phyloP scores from a whole-genome alignment of 2,329 filamentous ascomycete genomes.

The Aspergillus costaricaensis region DNA sequence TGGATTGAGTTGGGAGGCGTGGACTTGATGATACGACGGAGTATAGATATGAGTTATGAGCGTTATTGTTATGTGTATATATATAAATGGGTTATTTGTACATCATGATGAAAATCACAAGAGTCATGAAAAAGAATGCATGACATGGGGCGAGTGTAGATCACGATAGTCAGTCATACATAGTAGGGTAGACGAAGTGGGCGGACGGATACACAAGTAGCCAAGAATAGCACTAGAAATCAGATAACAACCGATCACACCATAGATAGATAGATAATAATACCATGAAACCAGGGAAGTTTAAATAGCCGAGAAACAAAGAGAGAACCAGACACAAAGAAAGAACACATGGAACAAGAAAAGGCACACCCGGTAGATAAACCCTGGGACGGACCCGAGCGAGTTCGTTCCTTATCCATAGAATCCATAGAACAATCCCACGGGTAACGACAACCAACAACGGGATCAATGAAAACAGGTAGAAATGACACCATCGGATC shows the following conservation, averaged over 20 bases:
- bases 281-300: neutral
- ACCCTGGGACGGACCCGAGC: neutral
- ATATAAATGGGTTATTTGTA: neutral
- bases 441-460: neutral
- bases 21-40: conserved; percentile 2
- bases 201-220: too few relatives aligned
- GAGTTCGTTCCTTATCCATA: neutral
- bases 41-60: neutral
- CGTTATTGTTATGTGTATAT: neutral
- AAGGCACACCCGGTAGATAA: neutral
- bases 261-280: neutral
- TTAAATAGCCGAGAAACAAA: neutral
- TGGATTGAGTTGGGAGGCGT: conserved; percentile 23
- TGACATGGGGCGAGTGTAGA: too few relatives aligned
- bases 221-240: neutral
- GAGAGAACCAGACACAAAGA: neutral
- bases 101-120: neutral
- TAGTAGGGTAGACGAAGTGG: too few relatives aligned
- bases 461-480: neutral
- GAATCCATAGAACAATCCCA: neutral
- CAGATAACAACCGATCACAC: neutral
- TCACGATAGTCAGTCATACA: too few relatives aligned
- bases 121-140: neutral
- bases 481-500: neutral
- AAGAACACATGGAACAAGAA: neutral